Evolutionary conservation across 306 rosid species (phyloP).

Genomic region (barrel medic (Medicago truncatula)): DNA sequence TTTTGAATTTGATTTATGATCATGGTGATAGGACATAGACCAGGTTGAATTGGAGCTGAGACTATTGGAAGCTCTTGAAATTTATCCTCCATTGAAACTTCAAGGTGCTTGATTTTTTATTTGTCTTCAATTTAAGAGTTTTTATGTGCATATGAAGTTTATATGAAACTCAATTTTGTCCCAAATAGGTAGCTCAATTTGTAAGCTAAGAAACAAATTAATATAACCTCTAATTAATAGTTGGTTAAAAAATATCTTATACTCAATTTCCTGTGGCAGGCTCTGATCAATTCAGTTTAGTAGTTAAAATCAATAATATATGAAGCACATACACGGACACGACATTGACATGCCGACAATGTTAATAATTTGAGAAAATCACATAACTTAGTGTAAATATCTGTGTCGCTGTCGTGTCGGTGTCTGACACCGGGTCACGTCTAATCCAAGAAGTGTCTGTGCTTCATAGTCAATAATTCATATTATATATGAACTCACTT

Average conservation of each 20-base stretch:
- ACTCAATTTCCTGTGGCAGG: too few species aligned
- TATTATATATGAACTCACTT: too few species aligned
- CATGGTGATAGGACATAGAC: constrained; percentile 65
- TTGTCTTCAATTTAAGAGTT: not conserved
- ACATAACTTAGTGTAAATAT: not conserved
- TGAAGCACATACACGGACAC: not conserved
- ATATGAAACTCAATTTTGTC: not conserved
- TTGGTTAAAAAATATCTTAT: not conserved
- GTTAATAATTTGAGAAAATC: too few species aligned
- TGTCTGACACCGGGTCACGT: too few species aligned
- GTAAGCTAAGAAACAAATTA: not conserved
- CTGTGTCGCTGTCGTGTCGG: not conserved
- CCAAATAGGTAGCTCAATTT: not conserved
- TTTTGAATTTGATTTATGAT: constrained; percentile 23
- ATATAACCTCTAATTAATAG: not conserved
- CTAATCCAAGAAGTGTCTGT: too few species aligned
- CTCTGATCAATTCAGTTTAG: too few species aligned
- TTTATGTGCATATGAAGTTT: not conserved
- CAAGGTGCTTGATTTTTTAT: constrained; percentile 47
- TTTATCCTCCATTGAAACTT: constrained; percentile 79
- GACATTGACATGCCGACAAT: not conserved
- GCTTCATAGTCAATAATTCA: too few species aligned
- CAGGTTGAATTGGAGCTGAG: constrained; percentile 90
- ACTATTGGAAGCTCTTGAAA: constrained; percentile 79
- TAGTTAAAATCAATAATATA: too few species aligned